These are phyloP conservation scores for Calocybe gambosa DNA, from an alignment of 1,284 basidiomycete species.

Conservation along the genomic window DNA sequence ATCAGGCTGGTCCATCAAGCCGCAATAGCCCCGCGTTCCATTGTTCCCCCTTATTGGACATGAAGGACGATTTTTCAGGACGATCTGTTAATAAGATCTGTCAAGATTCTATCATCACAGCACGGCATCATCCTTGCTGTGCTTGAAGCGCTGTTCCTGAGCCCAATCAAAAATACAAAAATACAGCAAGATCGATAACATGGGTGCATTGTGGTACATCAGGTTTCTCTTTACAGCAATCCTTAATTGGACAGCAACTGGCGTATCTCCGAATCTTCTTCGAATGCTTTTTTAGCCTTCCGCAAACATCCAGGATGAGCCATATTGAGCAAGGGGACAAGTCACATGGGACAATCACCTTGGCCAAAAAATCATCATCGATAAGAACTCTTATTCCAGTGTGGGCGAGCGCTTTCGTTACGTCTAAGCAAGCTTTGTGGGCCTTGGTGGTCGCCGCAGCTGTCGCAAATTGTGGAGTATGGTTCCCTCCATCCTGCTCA, in stretches of 20 bases:
- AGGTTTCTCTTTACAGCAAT: not conserved
- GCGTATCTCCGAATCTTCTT: conserved; percentile 24
- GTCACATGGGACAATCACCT: conserved; percentile 23
- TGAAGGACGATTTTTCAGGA: too few species aligned
- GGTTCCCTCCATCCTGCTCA: conserved; percentile 24
- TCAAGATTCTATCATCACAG: too few species aligned
- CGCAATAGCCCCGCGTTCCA: not conserved
- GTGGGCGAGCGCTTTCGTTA: conserved; percentile 25
- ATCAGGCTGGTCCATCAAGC: too few species aligned
- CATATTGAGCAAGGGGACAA: not conserved
- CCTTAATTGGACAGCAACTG: conserved; percentile 2
- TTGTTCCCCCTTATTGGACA: too few species aligned
- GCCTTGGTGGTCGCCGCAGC: conserved; percentile 20
- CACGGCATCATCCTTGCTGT: too few species aligned
- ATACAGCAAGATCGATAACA: too few species aligned
- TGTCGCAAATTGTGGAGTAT: conserved; percentile 22
- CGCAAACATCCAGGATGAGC: not conserved
- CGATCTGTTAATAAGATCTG: too few species aligned
- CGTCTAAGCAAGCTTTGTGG: conserved; percentile 24
- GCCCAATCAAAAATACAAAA: too few species aligned
- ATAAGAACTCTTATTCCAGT: conserved; percentile 23
- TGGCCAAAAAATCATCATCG: conserved; percentile 23
- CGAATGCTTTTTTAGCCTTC: conserved; percentile 33
- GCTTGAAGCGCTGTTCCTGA: too few species aligned
- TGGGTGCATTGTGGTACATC: not conserved